phyloP scores from a whole-genome alignment of 2,329 filamentous ascomycete species.

The Purpureocillium takamizusanense region DNA sequence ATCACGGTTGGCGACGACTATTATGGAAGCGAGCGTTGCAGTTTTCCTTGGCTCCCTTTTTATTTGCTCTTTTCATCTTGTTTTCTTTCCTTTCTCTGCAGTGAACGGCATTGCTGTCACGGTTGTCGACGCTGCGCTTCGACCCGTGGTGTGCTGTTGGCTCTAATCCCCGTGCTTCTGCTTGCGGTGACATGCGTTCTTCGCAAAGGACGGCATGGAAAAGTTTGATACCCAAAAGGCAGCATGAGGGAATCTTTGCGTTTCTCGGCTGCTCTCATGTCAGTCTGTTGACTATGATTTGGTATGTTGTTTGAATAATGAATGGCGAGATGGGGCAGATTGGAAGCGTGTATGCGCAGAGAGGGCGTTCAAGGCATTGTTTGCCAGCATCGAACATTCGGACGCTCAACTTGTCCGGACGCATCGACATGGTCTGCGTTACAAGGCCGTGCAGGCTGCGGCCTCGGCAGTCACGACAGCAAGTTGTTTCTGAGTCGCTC shows the following conservation, averaged over 20 bases:
- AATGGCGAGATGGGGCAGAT: neutral
- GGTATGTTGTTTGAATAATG: neutral
- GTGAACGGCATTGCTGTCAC: conserved; percentile 1
- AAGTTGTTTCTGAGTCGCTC: conserved; percentile 10
- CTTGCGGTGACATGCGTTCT: conserved; percentile 14
- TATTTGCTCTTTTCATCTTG: conserved; percentile 8
- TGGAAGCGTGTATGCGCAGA: too few species aligned
- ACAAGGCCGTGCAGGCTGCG: neutral
- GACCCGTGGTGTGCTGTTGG: neutral
- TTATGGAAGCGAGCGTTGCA: conserved; percentile 10
- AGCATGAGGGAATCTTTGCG: conserved; percentile 13
- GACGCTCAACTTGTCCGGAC: too few species aligned
- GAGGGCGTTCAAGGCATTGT: neutral
- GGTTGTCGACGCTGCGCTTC: conserved; percentile 11
- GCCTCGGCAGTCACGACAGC: conserved; percentile 13
- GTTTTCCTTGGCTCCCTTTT: conserved; percentile 10
- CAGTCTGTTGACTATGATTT: too few species aligned
- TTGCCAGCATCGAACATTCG: too few species aligned
- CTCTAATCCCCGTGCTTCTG: conserved; percentile 13
- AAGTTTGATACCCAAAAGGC: conserved; percentile 27
- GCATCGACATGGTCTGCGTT: too few species aligned
- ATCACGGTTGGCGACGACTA: neutral
- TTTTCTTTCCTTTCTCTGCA: conserved; percentile 15
- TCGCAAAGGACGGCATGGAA: conserved; percentile 10
- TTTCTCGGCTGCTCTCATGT: conserved; percentile 4